Evolutionary conservation across 345 rosid species (phyloP).

Genomic region (Ceriops tagal): DNA sequence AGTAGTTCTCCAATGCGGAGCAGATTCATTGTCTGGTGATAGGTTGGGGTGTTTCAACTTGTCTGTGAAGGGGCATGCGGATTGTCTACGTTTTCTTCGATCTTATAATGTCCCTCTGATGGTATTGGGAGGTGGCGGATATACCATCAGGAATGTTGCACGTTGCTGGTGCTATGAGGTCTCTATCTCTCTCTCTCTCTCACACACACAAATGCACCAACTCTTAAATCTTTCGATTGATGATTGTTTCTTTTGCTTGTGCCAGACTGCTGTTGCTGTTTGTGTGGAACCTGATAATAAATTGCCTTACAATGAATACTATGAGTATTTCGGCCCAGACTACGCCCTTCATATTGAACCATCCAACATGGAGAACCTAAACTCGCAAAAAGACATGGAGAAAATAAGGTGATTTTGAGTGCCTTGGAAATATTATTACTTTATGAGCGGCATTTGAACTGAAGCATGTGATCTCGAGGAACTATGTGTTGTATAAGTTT

Average conservation of each 20-base stretch:
- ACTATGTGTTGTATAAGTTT: too few species aligned
- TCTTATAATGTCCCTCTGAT: constrained; percentile 89
- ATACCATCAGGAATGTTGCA: constrained; percentile 94
- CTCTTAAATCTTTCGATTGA: not conserved
- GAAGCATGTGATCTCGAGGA: too few species aligned
- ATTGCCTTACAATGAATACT: constrained; percentile 90
- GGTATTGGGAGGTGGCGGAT: constrained; percentile 99
- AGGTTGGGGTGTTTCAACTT: constrained; percentile 93
- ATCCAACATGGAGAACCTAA: constrained; percentile 69
- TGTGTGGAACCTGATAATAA: constrained; percentile 94
- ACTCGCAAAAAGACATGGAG: constrained; percentile 78
- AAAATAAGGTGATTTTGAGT: constrained; percentile 58
- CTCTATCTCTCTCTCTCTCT: constrained; percentile 16
- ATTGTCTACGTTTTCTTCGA: constrained; percentile 85
- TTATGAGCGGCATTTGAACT: not conserved
- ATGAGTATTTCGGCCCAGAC: constrained; percentile 93
- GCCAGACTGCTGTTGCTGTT: constrained; percentile 95
- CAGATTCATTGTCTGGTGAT: constrained; percentile 96
- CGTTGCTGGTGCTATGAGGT: constrained; percentile 99
- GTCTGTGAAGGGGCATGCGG: constrained; percentile 98
- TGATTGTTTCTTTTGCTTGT: constrained; percentile 18
- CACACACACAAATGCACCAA: not conserved
- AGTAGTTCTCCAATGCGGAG: constrained; percentile 98
- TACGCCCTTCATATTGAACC: constrained; percentile 92
- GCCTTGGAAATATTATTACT: not conserved